Percentiles rank a stretch among this genome's conserved stretches.
phyloP scores from a whole-genome alignment of 208 protist genomes.

The Trypanosoma platydactyli region DNA sequence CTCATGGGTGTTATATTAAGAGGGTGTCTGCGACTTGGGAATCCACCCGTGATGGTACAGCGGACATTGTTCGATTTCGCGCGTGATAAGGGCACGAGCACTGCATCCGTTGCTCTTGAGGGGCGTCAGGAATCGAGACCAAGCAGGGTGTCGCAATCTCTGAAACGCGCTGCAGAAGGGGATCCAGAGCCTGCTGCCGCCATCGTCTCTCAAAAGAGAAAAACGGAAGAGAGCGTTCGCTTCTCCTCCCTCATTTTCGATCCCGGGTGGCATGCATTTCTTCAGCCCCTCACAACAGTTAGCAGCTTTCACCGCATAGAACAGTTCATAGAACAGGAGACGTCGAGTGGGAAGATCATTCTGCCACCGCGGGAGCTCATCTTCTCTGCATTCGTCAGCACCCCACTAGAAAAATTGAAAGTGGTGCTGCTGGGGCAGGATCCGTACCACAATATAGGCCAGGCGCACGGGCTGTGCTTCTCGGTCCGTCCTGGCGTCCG shows the following conservation, averaged over 20 bases:
- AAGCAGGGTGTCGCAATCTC: no score
- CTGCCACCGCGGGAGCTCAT: constrained; percentile 80
- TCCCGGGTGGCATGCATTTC: constrained; percentile 53
- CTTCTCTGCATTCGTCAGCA: constrained; percentile 92
- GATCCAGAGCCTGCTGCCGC: background rate
- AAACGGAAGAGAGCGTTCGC: constrained; percentile 24
- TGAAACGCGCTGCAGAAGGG: no score
- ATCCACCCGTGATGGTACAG: no score
- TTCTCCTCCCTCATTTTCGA: constrained; percentile 50
- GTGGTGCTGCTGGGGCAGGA: constrained; percentile 97
- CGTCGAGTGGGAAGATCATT: constrained; percentile 44
- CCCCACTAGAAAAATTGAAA: constrained; percentile 88
- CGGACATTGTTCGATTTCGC: no score
- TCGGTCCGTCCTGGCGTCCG: constrained; percentile 91
- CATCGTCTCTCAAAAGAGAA: background rate
- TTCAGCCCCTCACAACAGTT: constrained; percentile 49
- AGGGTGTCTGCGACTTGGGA: no score
- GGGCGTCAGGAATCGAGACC: no score
- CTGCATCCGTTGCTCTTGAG: no score
- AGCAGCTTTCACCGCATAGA: constrained; percentile 63
- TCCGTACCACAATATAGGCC: constrained; percentile 93
- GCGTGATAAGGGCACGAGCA: no score
- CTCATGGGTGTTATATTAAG: no score
- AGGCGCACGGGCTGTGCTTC: constrained; percentile 97
- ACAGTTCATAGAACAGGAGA: constrained; percentile 61